These are phyloP conservation scores for Cladosporium sp. DNA, from an alignment of 2,329 filamentous ascomycete species.

Conservation along the genomic window DNA sequence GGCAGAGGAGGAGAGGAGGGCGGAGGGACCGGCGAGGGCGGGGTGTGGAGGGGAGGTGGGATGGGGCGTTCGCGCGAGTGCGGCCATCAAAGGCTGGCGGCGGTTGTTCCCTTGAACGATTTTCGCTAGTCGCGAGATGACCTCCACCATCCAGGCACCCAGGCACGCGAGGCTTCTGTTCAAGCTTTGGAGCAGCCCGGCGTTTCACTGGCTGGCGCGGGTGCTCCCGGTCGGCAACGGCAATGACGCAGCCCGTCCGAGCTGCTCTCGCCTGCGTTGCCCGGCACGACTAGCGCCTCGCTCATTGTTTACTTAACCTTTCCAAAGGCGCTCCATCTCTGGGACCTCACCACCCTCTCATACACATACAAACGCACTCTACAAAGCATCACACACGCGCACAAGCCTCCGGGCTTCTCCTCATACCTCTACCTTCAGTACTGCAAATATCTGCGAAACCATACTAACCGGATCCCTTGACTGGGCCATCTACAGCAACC, in stretches of 20 bases:
- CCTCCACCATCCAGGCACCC: too few species aligned
- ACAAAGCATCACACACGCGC: background rate
- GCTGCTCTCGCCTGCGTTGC: background rate
- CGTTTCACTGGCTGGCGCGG: background rate
- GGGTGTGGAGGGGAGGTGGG: background rate
- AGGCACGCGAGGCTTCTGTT: background rate
- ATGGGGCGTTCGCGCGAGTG: background rate
- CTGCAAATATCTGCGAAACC: constrained; percentile 31
- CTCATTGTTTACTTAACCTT: background rate
- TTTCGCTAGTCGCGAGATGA: background rate
- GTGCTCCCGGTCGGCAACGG: background rate
- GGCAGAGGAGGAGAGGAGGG: background rate
- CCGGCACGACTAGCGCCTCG: background rate
- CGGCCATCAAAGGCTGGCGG: constrained; percentile 6
- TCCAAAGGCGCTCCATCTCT: constrained; percentile 10
- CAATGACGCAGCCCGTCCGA: too few species aligned
- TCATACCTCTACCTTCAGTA: constrained; percentile 23
- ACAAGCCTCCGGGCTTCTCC: constrained; percentile 21
- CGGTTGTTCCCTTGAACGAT: constrained; percentile 1
- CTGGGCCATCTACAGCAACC: constrained; percentile 29
- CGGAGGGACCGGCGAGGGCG: constrained; percentile 2
- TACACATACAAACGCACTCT: constrained; percentile 18
- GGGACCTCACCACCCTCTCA: constrained; percentile 19
- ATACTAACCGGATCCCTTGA: constrained; percentile 35
- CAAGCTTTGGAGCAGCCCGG: background rate